Evolutionary conservation across 768 basidiomycete genomes (phyloP), one percentile per base, ranked within the genome.

Genomic region (Amanita pseudoporphyria): DNA sequence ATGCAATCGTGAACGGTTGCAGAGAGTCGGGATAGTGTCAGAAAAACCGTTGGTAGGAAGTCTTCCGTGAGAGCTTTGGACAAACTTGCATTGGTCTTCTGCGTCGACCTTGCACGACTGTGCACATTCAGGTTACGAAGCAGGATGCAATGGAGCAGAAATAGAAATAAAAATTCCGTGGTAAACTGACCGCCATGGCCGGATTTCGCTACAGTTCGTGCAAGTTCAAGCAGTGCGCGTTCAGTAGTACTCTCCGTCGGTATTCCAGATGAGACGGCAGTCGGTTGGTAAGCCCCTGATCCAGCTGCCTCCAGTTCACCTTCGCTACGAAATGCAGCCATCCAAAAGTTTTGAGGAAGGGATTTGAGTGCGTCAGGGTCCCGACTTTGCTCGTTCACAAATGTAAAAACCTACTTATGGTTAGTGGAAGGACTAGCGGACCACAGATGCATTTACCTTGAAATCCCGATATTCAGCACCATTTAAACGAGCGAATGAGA

Each of bases 381-480:
- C 31, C 31, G 14, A 12, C 30, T 49, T 32, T 65, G 64, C 30
- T 74, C 73, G 44, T 70, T 77, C 9, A 86, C 71, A 54, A 84
- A 83, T 0, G 83, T 69, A 10, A 77, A 59, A 33, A 84, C 74
- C 84, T 84, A 55, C 6, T n/a, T 13, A 16, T 6, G 26, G 6
- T 30, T 19, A n/a, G n/a, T 3, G 33, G 18, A 18, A 4, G 38
- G 42, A n/a, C 14, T 16, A 3, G 21, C 12, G 19, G 21, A 26
- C 26, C 3, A 5, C 26, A 19, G 9, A 38, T 47, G 16, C 13
- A 38, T 62, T 16, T 13, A 78, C 84, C 69, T 84, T 85, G 0
- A 76, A 76, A 55, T 85, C 81, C 36, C 72, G 71, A 54, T 80
- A 84, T 54, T 77, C 76, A 1, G 74, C 68, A 0, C 76, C 78